These are phyloP conservation scores for Beauveria australis DNA, from an alignment of 2,329 filamentous ascomycete species.

Conservation along the genomic window DNA sequence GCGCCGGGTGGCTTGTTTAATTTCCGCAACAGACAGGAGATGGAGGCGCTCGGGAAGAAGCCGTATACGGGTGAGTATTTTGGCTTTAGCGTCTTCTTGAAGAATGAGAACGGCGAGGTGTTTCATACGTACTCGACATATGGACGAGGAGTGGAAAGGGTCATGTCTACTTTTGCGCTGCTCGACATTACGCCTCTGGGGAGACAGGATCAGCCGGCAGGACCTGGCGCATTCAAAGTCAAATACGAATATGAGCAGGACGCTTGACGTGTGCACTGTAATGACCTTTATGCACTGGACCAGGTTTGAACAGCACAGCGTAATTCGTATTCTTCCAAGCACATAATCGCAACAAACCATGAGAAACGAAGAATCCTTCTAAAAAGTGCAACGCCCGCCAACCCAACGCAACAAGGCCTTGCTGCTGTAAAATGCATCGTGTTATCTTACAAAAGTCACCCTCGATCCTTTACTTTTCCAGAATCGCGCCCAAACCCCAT, in stretches of 20 bases:
- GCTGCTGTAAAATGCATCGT: not conserved
- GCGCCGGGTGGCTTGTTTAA: slow-evolving; percentile 19
- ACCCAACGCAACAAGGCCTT: not conserved
- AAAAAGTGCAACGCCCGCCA: slow-evolving; percentile 5
- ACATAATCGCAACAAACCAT: not conserved
- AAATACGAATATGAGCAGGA: slow-evolving; percentile 18
- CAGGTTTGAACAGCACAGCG: not conserved
- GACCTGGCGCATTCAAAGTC: slow-evolving; percentile 21
- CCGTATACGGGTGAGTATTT: slow-evolving; percentile 25
- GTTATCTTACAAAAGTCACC: not conserved
- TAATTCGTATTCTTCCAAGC: not conserved
- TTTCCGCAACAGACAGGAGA: slow-evolving; percentile 19
- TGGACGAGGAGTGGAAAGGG: slow-evolving; percentile 23
- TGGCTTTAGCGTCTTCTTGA: slow-evolving; percentile 29
- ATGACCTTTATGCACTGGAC: no score
- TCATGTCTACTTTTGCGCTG: slow-evolving; percentile 23
- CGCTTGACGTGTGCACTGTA: not conserved
- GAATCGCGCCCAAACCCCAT: slow-evolving; percentile 49
- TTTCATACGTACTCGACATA: slow-evolving; percentile 32
- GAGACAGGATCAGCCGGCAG: slow-evolving; percentile 20
- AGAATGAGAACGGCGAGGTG: slow-evolving; percentile 18
- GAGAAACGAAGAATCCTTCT: not conserved
- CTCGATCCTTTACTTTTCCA: slow-evolving; percentile 28
- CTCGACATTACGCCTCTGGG: slow-evolving; percentile 28
- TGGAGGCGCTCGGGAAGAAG: slow-evolving; percentile 19